phyloP scores from a whole-genome alignment of 2,329 filamentous ascomycete genomes.

The Coniochaeta sp. region DNA sequence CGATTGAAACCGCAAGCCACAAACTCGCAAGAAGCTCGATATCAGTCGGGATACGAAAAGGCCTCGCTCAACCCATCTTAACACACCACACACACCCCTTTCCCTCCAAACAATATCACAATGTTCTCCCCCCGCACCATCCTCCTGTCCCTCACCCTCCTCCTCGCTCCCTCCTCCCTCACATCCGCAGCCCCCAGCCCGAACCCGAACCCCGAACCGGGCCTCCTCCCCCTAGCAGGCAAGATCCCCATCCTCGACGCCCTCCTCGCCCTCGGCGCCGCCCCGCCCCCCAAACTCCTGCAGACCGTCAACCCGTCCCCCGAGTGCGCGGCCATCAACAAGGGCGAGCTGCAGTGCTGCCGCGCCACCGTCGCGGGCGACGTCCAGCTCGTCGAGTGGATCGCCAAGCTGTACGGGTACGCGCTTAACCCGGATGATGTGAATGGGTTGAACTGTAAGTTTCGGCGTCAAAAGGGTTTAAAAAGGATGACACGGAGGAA shows the following conservation, averaged over 20 bases:
- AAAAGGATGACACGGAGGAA: no score
- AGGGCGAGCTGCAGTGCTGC: slow-evolving; percentile 22
- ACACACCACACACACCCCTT: background rate
- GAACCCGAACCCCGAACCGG: slow-evolving; percentile 1
- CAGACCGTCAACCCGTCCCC: slow-evolving; percentile 18
- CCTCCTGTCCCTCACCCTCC: background rate
- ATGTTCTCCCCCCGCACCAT: background rate
- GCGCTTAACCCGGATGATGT: slow-evolving; percentile 21
- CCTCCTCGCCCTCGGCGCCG: slow-evolving; percentile 14
- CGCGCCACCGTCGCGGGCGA: slow-evolving; percentile 19
- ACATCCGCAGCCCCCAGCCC: background rate
- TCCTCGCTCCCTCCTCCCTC: background rate
- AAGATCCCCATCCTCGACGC: slow-evolving; percentile 12
- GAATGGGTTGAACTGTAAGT: slow-evolving; percentile 23
- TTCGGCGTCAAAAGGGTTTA: background rate
- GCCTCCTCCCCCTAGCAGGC: slow-evolving; percentile 1
- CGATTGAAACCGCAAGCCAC: background rate
- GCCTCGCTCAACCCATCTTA: background rate
- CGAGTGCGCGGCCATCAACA: slow-evolving; percentile 19
- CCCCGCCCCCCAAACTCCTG: slow-evolving; percentile 17
- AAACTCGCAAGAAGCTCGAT: background rate
- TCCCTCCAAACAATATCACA: background rate
- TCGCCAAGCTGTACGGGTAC: slow-evolving; percentile 21
- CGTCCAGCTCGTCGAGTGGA: slow-evolving; percentile 18
- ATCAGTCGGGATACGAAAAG: background rate